A percentile compares a stretch with the other conserved stretches of the same genome.
Conservation (phyloP, 129 eudicot genomes). For the sunflower (Helianthus annuus) region HanXRQr2.0-SUNRISE NC_035441.2:4229747-4230246, state of each 20-base stretch:
- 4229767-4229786: neutral
- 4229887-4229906: neutral
- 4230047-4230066: neutral
- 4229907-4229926: neutral
- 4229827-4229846: neutral
- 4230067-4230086: neutral
- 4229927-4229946: neutral
- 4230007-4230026: neutral
- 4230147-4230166: too few species aligned
- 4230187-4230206: too few species aligned
- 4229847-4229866: conserved; percentile 6
- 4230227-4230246: too few species aligned
- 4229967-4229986: neutral
- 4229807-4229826: too few species aligned
- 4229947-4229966: neutral
- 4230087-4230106: neutral
- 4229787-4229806: neutral
- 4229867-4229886: neutral
- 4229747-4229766: neutral
- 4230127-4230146: neutral
- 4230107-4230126: neutral
- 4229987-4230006: neutral
- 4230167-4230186: too few species aligned
- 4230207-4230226: too few species aligned
- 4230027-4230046: neutral